phyloP scores from a whole-genome alignment of 352 stramenopile genomes.

The Thalassiosira ordinaria region DNA sequence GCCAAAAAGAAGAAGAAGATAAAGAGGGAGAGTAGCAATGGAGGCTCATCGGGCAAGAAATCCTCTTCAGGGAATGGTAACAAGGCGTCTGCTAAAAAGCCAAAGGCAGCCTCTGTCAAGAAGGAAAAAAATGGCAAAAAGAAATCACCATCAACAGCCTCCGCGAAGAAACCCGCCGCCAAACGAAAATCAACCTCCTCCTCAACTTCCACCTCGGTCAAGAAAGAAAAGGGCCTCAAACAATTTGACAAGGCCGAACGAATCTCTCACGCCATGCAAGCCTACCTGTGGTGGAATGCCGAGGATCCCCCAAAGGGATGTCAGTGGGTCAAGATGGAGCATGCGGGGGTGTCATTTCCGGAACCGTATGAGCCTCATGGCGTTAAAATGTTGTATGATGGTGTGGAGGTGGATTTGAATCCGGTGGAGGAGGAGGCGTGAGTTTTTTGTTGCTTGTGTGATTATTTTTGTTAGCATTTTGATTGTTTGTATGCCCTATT shows the following conservation, averaged over 20 bases:
- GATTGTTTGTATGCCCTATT: not conserved
- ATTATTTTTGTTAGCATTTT: not conserved
- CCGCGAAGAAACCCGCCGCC: slow-evolving; percentile 1
- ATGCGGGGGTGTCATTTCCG: slow-evolving; percentile 98
- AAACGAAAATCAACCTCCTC: slow-evolving; percentile 27
- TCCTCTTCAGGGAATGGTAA: too few species aligned
- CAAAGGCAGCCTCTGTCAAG: slow-evolving; percentile 1
- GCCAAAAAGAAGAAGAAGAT: slow-evolving; percentile 31
- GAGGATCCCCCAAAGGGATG: slow-evolving; percentile 92
- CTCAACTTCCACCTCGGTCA: not conserved
- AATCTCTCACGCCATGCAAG: slow-evolving; percentile 96
- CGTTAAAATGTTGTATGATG: slow-evolving; percentile 95
- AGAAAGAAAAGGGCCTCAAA: slow-evolving; percentile 93
- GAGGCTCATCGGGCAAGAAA: not conserved
- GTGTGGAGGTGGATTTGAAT: slow-evolving; percentile 92
- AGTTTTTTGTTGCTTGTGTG: slow-evolving; percentile 33
- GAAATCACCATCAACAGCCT: too few species aligned
- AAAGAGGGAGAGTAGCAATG: not conserved
- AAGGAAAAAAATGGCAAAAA: slow-evolving; percentile 25
- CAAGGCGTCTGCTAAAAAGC: too few species aligned
- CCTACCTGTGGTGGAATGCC: slow-evolving; percentile 99
- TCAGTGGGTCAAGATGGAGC: slow-evolving; percentile 99
- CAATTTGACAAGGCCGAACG: slow-evolving; percentile 92
- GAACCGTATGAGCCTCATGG: slow-evolving; percentile 94
- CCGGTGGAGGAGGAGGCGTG: slow-evolving; percentile 89